Conservation (phyloP, 164 flowering plant species). For the Chimonanthus praecox region DNA sequence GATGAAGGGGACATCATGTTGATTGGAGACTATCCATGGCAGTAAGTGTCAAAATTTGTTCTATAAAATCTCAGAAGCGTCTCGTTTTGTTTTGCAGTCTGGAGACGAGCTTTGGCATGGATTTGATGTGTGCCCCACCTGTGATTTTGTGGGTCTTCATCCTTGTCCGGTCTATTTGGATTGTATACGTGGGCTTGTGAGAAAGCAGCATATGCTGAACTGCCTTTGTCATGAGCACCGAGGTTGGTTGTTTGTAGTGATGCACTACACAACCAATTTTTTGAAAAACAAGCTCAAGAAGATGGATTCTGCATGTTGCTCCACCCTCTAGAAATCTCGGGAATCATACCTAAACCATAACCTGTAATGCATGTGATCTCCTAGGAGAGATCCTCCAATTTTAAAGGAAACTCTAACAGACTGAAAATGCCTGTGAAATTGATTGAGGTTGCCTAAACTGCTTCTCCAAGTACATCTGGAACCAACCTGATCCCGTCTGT, state of each 20-base stretch:
- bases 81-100: no score
- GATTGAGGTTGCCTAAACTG: no score
- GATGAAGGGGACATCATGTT: conserved; percentile 43
- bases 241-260: not conserved
- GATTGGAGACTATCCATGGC: conserved; percentile 54
- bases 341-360: no score
- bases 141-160: not conserved
- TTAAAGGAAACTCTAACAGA: no score
- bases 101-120: not conserved
- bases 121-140: not conserved
- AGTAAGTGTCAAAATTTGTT: conserved; percentile 25
- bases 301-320: not conserved
- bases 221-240: no score
- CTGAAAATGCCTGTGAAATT: no score
- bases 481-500: no score
- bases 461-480: no score
- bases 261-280: not conserved
- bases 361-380: not conserved
- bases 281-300: not conserved
- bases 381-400: no score
- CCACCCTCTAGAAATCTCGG: not conserved
- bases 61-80: not conserved
- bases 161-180: not conserved
- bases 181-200: not conserved
- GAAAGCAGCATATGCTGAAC: not conserved